Base-by-base conservation (phyloP, 495 filamentous ascomycete species). In the Neurospora terricola region DNA sequence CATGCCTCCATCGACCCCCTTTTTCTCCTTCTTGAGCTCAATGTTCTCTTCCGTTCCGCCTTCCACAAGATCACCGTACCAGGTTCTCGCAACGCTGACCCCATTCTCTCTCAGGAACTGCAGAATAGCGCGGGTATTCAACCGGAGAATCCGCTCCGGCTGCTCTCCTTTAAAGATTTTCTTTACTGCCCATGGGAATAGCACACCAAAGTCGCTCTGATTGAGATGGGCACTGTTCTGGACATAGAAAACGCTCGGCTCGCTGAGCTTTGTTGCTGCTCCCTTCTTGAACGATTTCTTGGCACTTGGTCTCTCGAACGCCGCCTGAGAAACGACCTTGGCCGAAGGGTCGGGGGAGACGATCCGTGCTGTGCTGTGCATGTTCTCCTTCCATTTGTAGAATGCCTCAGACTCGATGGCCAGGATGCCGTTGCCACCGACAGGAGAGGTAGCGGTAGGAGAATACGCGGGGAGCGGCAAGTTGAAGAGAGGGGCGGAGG, bases 201-300 rank as follows among this genome's bases (percentile, higher is more conserved):
- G 80, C 12, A 93, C 78, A n/a, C 89, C 92, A 78, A 94, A 94
- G 76, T 94, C 92, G 18, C 87, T 90, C 81, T 94, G 92, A 42
- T 82, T 89, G 30, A 94, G 83, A 78, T 95, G 92, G 0, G 91
- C 91, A 5, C 87, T 89, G 11, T 80, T 76, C 11, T 80, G 75
- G 3, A 89, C 87, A 77, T 90, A 94, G 80, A 89, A 94, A 71
- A 93, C 83, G 68, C 86, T 76, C 2, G 89, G 89, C 72, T 80
- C 77, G 7, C 76, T 42, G 4, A 77, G 74, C 45, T 76, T 76
- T 45, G 73, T 74, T 37, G 14, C 30, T n/a, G 77, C 5, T 54
- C 23, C 59, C 14, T 21, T 38, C 16, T 10, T 18, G 8, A 34
- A 34, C 30, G 7, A 38, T 71, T 11, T 68, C 18, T 66, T 66